Percentiles rank a stretch among this genome's conserved stretches.
phyloP scores from a whole-genome alignment of 2,329 filamentous ascomycete genomes.

The Lecanosticta acicola region DNA sequence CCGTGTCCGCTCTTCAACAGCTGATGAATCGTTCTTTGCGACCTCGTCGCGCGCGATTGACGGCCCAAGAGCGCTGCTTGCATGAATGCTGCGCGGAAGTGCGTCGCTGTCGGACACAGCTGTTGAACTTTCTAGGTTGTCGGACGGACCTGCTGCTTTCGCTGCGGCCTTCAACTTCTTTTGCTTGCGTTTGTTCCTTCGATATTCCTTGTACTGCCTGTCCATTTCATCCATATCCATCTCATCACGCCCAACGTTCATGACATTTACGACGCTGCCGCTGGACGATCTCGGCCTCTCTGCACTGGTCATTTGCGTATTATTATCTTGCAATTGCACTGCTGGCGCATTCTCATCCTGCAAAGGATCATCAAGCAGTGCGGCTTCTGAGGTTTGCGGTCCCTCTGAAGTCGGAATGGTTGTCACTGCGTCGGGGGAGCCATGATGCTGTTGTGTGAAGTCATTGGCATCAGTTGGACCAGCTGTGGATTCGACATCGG shows the following conservation, averaged over 20 bases:
- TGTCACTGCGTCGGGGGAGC: not conserved
- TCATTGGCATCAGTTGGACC: not conserved
- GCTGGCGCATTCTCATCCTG: too few relatives aligned
- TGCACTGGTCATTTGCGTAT: not conserved
- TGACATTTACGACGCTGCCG: conserved; percentile 3
- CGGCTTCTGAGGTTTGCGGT: not conserved
- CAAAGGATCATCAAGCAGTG: not conserved
- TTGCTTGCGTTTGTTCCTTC: conserved; percentile 30
- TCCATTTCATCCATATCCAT: conserved; percentile 34
- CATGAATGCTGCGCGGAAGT: conserved; percentile 3
- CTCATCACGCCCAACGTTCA: conserved; percentile 20
- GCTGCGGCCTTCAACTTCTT: conserved; percentile 26
- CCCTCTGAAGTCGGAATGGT: not conserved
- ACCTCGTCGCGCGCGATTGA: not conserved
- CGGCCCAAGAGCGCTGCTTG: not conserved
- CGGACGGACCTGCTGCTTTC: conserved; percentile 13
- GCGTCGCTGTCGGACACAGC: conserved; percentile 17
- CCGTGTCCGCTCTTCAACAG: not conserved
- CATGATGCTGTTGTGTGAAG: not conserved
- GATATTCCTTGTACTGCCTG: conserved; percentile 30
- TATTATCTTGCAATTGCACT: too few relatives aligned
- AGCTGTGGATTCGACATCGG: not conserved
- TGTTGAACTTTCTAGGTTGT: conserved; percentile 18
- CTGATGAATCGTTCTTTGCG: not conserved
- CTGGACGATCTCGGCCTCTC: not conserved